These are phyloP conservation scores for Candida adriatica DNA, from an alignment of 805 yeast species.

Conservation along the genomic window DNA sequence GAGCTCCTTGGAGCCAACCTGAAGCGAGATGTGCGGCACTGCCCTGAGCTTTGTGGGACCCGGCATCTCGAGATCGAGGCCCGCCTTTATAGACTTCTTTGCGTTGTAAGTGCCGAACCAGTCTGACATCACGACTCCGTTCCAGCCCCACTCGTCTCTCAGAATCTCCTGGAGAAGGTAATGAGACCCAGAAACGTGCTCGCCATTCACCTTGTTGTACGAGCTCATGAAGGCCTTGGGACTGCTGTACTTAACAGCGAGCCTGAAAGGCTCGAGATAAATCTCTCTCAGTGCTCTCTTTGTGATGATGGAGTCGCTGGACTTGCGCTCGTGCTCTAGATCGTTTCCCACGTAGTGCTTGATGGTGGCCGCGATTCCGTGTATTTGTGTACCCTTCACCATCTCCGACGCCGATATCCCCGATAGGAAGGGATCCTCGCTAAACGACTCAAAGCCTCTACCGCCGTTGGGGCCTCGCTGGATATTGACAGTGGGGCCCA, in stretches of 20 bases:
- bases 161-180: conserved; percentile 37
- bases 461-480: conserved; percentile 56
- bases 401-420: conserved; percentile 40
- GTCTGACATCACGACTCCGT: conserved; percentile 54
- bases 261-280: conserved; percentile 54
- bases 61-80: conserved; percentile 62
- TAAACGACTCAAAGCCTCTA: conserved; percentile 53
- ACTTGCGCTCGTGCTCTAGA: conserved; percentile 46
- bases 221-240: conserved; percentile 55
- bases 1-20: conserved; percentile 35
- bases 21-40: conserved; percentile 31
- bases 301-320: conserved; percentile 41
- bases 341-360: conserved; percentile 62
- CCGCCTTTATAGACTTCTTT: conserved; percentile 41
- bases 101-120: conserved; percentile 54
- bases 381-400: conserved; percentile 47
- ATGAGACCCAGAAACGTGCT: conserved; percentile 42
- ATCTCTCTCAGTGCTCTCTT: conserved; percentile 60
- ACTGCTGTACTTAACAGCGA: conserved; percentile 43
- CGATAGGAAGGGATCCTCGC: conserved; percentile 51
- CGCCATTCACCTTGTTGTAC: conserved; percentile 58
- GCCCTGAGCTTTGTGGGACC: conserved; percentile 48
- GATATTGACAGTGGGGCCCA: conserved; percentile 48
- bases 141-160: conserved; percentile 49
- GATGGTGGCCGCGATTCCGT: conserved; percentile 44